Evolutionary conservation across 148 eudicot genomes (phyloP), one percentile per base, ranked within the genome.

Genomic region (Fallopia convolvulus): DNA sequence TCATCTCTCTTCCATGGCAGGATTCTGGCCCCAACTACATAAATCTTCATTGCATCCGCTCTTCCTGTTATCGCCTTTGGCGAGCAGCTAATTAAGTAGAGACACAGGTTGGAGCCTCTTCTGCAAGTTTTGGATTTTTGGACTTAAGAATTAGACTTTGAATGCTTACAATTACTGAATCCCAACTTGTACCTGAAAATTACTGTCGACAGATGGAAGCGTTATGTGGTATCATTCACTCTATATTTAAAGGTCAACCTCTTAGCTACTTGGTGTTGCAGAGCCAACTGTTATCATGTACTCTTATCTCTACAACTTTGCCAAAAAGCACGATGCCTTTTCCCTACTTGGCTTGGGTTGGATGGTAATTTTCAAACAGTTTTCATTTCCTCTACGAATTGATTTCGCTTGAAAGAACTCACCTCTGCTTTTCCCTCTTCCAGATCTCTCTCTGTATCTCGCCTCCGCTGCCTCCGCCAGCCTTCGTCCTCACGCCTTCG

Each of bases 211-310:
- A n/a, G 94, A 87, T 77, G 90, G 91, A 80, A 88, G 82, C 70
- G 87, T 90, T 90, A 20, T 90, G 94, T 84, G 94, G 94, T 39
- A 84, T 90, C 75, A 85, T 90, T 53, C 94, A 90, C 68, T 80
- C 94, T 12, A 81, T 90, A 33, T 75, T 90, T 23, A 91, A 91
- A 15, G 94, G 94, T 42, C 94, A 90, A 70, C 94, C 94, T 70
- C 83, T 90, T 40, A 88, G 86, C 88, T 90, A 33, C 63, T 90
- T 52, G 94, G 94, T 26, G 94, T 90, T 81, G 94, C 94, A 46
- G 94, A 90, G 77, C 94, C 94, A 33, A 90, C 94, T 48, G 89
- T 90, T 72, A 90, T 90, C 6, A 90, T 90, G 94, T 90, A 90
- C 80, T 72, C 84, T 42, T 90, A 90, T 75, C 83, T 90, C 76